Evolutionary conservation across 371 early-diverging fungal species (phyloP), one percentile per base, ranked within the genome.

Genomic region (Mucor circinelloides): DNA sequence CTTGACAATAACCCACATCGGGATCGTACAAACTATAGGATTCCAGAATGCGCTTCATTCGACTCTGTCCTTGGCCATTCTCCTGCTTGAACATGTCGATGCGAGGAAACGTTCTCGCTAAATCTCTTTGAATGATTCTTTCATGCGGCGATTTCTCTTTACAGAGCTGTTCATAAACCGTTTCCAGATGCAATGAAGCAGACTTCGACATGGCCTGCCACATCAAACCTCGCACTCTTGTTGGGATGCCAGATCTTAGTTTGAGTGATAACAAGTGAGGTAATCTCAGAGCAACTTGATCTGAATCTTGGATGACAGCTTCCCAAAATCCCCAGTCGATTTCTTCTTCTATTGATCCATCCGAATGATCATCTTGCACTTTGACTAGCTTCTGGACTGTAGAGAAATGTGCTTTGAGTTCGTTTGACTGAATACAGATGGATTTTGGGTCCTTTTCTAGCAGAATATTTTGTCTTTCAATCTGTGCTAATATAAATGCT

Each of bases 1-100:
- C 98, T 83, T 98, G 98, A 78, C 98, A 97, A 74, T 98, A 95
- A 3, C 99, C 99, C 17, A 97, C 93, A 63, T 94, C 92, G 0
- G 89, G 70, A 80, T 98, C 98, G 60, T 94, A 97, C 38, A 95
- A 73, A 32, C 93, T 90, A 67, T 97, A 98, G 2, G 96, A 95
- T 66, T 93, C 94, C 58, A 96, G 79, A 21, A 98, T 87, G 59
- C 90, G 89, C 68, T 88, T 91, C 71, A 98, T 76, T 17, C 85
- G 77, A 58, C 87, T 87, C 64, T 98, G 97, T 0, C 97, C 98
- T 32, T 88, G 85, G 17, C 95, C 96, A 19, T 87, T 90, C 68
- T 89, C 89, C 62, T 92, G 84, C 68, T 89, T 85, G 69, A 97
- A 97, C 86, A 93, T 90, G 23, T 89, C 91, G 32, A 95, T 87